Percentiles rank a stretch among this genome's conserved stretches.
These are phyloP conservation scores for Pestalotiopsis sp. DNA, from an alignment of 2,329 filamentous ascomycete species.

Conservation along the genomic window DNA sequence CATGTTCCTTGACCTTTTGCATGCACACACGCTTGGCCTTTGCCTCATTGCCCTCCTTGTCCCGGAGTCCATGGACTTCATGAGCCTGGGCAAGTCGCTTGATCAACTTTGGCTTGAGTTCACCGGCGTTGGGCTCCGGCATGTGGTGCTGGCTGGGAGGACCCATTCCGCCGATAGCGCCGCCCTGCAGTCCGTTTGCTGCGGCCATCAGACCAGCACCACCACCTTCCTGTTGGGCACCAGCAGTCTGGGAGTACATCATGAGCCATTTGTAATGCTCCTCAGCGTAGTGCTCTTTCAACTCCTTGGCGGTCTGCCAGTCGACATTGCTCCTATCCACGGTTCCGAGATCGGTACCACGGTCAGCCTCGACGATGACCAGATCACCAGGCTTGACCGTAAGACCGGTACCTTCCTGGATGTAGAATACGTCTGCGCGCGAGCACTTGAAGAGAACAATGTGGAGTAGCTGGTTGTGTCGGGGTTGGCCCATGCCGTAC, in stretches of 20 bases:
- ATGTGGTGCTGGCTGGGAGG: constrained; percentile 73
- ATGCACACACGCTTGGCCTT: constrained; percentile 97
- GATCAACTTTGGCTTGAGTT: constrained; percentile 94
- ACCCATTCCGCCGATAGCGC: constrained; percentile 78
- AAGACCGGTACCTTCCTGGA: constrained; percentile 92
- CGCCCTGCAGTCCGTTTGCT: constrained; percentile 65
- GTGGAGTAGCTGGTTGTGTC: constrained; percentile 73
- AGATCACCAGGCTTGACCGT: constrained; percentile 89
- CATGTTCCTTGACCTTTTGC: constrained; percentile 93
- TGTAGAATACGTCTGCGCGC: constrained; percentile 93
- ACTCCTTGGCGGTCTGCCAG: constrained; percentile 82
- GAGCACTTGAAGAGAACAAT: constrained; percentile 97
- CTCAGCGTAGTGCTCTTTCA: constrained; percentile 89
- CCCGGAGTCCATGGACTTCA: constrained; percentile 84
- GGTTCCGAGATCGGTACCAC: constrained; percentile 92
- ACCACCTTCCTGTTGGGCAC: constrained; percentile 59
- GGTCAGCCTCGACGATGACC: constrained; percentile 96
- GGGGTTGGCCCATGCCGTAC: constrained; percentile 63
- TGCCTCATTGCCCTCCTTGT: constrained; percentile 96
- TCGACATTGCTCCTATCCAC: constrained; percentile 87
- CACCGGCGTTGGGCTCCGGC: constrained; percentile 70
- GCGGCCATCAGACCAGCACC: constrained; percentile 66
- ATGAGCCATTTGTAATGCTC: constrained; percentile 98
- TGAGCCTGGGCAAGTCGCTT: constrained; percentile 91
- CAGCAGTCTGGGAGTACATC: constrained; percentile 90